A percentile compares a stretch with the other conserved stretches of the same genome.
Conservation (phyloP, 2,329 filamentous ascomycete species). For the Phaeosphaeriaceae sp. region DNA sequence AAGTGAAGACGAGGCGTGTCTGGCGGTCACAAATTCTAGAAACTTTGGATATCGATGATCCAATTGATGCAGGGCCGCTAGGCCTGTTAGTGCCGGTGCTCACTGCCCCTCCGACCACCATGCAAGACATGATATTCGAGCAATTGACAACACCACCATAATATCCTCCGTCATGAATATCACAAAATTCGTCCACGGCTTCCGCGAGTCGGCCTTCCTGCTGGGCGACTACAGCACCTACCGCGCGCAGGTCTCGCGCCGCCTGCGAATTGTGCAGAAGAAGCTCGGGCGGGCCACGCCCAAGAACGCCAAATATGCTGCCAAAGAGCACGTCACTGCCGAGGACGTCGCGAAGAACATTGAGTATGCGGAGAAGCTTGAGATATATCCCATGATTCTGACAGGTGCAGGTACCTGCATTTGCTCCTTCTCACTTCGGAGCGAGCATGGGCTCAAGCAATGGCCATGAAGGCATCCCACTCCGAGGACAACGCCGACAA, state of each 20-base stretch:
- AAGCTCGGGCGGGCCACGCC: conserved; percentile 84
- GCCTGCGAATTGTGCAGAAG: conserved; percentile 82
- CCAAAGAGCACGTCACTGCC: conserved; percentile 74
- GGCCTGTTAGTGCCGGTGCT: background rate
- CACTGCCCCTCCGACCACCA: background rate
- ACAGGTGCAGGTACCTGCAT: conserved; percentile 33
- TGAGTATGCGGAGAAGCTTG: conserved; percentile 65
- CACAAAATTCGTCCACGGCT: conserved; percentile 80
- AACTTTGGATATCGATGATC: conserved; percentile 24
- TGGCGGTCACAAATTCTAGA: conserved; percentile 21
- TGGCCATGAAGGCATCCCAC: conserved; percentile 89
- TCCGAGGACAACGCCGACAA: conserved; percentile 75
- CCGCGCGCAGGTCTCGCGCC: conserved; percentile 78
- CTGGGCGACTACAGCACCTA: conserved; percentile 91
- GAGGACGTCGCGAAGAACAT: conserved; percentile 77
- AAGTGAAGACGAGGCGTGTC: conserved; percentile 14
- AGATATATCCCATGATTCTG: background rate
- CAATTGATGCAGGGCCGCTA: background rate
- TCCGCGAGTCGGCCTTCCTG: conserved; percentile 82
- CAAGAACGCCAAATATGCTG: conserved; percentile 84
- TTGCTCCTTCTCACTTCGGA: conserved; percentile 87
- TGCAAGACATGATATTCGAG: background rate
- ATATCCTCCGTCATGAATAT: conserved; percentile 74
- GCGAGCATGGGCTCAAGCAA: conserved; percentile 92
- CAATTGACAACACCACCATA: background rate